Base-by-base conservation (phyloP, 2,329 filamentous ascomycete genomes). In the Venturia carpophila region DNA sequence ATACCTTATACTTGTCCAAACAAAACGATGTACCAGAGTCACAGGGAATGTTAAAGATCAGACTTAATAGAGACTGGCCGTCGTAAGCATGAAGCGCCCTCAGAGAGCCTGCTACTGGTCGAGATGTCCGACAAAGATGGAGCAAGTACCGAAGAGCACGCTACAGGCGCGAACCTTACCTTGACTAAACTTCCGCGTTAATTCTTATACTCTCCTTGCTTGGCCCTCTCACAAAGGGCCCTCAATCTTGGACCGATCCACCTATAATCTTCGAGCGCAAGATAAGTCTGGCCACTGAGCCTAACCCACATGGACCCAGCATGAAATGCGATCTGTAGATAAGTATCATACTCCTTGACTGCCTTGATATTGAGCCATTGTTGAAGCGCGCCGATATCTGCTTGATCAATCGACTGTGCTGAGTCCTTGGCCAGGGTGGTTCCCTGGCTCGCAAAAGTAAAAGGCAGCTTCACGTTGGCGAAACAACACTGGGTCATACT, bases 221-320 rank as follows among this genome's bases (percentile, higher is more conserved):
- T 60, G 13, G 83, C 81, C 69, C 80, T 76, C 55, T 79, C 78
- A 70, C 82, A 86, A 5, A 89, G 69, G 43, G 79, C 76, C 72
- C 83, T 82, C 70, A 94, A 74, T 11, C 82, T 77, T 62, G 79
- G 72, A 0, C 81, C 90, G 3, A 83, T 82, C 83, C 84, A 90
- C 73, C 87, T 84, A 71, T 94, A 96, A 74, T 97, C 92, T 15
- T 80, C 80, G 68, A 87, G 73, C 30, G 90, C 90, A 21, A 97
- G 76, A 73, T 94, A 97, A 0, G 94, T 83, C 79, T 96, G 92
- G 17, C 84, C 90, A 72, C 89, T 92, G 61, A 96, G 71, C 62
- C 93, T 79, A 0, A 82, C 79, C 89, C 89, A 96, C 73, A 87
- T 83, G 64, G 80, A 80, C 0, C 82, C 82, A 0, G 76, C 80